These are phyloP conservation scores for Paraphaeosphaeria minitans DNA, from an alignment of 2,329 filamentous ascomycete species.

Conservation along the genomic window DNA sequence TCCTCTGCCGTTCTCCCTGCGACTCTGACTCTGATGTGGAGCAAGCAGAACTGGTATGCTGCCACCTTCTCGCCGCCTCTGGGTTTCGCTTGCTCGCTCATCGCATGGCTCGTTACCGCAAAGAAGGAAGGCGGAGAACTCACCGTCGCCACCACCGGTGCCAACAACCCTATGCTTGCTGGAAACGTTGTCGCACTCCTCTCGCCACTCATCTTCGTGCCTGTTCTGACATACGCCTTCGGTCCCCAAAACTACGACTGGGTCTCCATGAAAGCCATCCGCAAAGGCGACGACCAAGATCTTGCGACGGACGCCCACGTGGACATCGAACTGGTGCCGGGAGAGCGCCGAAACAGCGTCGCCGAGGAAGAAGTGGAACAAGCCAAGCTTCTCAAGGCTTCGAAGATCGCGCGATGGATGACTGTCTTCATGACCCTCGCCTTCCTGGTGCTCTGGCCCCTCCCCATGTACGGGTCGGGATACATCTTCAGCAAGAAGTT, in stretches of 20 bases:
- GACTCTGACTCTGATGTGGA: constrained; percentile 80
- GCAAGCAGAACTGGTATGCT: constrained; percentile 76
- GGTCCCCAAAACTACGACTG: constrained; percentile 83
- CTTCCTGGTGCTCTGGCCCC: constrained; percentile 84
- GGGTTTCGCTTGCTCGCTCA: constrained; percentile 70
- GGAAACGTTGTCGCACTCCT: constrained; percentile 85
- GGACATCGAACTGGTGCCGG: constrained; percentile 68
- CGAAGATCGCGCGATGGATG: constrained; percentile 59
- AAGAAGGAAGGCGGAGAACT: constrained; percentile 71
- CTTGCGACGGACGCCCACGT: constrained; percentile 66
- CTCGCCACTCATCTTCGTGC: constrained; percentile 75
- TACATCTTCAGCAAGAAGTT: constrained; percentile 85
- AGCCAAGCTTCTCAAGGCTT: constrained; percentile 49
- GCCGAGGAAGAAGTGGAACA: constrained; percentile 51
- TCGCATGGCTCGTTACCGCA: constrained; percentile 79
- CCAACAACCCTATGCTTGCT: constrained; percentile 82
- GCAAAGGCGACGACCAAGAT: constrained; percentile 77
- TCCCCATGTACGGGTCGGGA: constrained; percentile 82
- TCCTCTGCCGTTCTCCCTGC: constrained; percentile 83
- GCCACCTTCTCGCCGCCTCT: constrained; percentile 72
- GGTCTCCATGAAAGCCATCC: constrained; percentile 79
- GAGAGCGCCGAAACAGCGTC: constrained; percentile 47
- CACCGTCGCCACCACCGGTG: constrained; percentile 74
- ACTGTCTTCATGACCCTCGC: constrained; percentile 70
- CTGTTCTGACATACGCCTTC: constrained; percentile 73